These are phyloP conservation scores for Hypoxylon fragiforme DNA, from an alignment of 495 filamentous ascomycete genomes.

Conservation along the genomic window DNA sequence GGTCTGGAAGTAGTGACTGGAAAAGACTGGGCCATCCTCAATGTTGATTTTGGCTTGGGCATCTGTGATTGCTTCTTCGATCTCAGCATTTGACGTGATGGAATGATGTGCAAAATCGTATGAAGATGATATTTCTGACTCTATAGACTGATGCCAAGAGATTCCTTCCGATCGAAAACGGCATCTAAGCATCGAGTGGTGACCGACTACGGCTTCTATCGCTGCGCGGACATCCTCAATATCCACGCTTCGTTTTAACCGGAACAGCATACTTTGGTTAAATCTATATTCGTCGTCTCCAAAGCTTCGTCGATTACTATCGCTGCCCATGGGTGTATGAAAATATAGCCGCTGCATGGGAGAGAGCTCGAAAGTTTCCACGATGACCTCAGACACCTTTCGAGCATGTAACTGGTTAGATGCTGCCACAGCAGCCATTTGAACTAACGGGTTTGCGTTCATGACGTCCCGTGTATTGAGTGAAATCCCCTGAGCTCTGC, in stretches of 20 bases:
- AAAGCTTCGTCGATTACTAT: constrained; percentile 39
- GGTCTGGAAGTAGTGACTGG: constrained; percentile 54
- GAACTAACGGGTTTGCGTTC: constrained; percentile 27
- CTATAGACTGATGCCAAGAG: constrained; percentile 49
- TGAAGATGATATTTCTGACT: constrained; percentile 43
- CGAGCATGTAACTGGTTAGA: constrained; percentile 11
- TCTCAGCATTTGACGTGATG: constrained; percentile 42
- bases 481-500: constrained; percentile 46
- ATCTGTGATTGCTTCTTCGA: constrained; percentile 42
- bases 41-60: constrained; percentile 49
- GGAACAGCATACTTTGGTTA: constrained; percentile 69
- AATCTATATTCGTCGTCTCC: constrained; percentile 66
- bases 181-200: constrained; percentile 76
- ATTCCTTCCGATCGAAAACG: constrained; percentile 52
- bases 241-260: constrained; percentile 54
- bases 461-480: constrained; percentile 37
- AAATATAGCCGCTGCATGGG: constrained; percentile 77
- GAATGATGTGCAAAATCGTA: constrained; percentile 44
- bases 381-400: constrained; percentile 37
- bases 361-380: constrained; percentile 63
- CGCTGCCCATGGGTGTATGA: constrained; percentile 50
- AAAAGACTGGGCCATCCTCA: constrained; percentile 37
- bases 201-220: constrained; percentile 59
- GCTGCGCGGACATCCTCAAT: constrained; percentile 54
- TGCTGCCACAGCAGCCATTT: constrained; percentile 41